Evolutionary conservation across 768 basidiomycete species (phyloP), one percentile per base, ranked within the genome.

Genomic region (Kwoniella mangroviensis): DNA sequence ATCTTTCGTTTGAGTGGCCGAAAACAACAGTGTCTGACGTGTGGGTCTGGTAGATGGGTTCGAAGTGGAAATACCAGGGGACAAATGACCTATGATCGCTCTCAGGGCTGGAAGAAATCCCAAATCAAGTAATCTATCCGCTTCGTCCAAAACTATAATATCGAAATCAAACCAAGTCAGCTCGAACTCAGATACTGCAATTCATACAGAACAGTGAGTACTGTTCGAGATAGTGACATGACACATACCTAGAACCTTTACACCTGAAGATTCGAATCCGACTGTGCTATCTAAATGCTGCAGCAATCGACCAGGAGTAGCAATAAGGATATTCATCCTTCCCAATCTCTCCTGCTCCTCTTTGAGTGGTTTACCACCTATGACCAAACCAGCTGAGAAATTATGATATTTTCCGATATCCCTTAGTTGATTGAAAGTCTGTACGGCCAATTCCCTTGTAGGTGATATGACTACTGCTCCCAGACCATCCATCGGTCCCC

Each of bases 231-330:
- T 34, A 34, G 3, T 34, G 6, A 34, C 34, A 34, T 24, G 17
- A 45, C 4, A 85, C 91, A 69, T 73, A 92, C 94, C 91, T 21
- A 99, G 88, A 41, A 95, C 79, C 81, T 98, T 94, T n/a, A 99
- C 84, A 78, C 93, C 93, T 72, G 91, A 90, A 28, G 89, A 89
- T 68, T 94, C 94, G 72, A 99, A 97, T 0, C 95, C 95, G 64
- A 94, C 88, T 3, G 97, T 98, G 83, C 98, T 94, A 81, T 98
- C 97, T 91, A 99, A 92, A 82, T 99, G 97, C 77, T 99, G 97
- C 55, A 99, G 85, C 53, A 99, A 85, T 55, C 96, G 88, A 26
- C 96, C 96, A 4, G 96, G 96, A 4, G 96, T 98, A 2, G 96
- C 96, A 17, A 99, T 92, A n/a, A 99, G 88, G 68, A 99, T 97